Percentiles rank a stretch among this genome's conserved stretches.
Evolutionary conservation across 1,284 basidiomycete genomes (phyloP).

Genomic region (Coriolopsis trogii): DNA sequence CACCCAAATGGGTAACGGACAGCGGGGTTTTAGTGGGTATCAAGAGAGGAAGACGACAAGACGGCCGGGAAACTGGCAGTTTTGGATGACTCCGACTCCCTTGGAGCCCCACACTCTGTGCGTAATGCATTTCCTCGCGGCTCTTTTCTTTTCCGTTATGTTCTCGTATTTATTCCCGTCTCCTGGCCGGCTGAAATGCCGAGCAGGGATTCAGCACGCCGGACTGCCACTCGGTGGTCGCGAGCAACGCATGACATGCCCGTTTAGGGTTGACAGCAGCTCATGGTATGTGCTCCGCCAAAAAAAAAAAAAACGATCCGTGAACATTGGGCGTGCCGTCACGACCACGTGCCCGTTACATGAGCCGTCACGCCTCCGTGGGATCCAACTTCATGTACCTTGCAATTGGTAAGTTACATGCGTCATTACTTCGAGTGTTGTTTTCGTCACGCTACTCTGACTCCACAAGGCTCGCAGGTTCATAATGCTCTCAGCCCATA

Average conservation of each 20-base stretch:
- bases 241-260: not conserved
- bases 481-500: no score
- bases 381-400: no score
- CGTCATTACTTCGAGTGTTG: no score
- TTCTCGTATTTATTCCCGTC: not conserved
- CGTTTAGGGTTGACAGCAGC: not conserved
- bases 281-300: not conserved
- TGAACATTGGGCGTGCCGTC: no score
- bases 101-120: conserved; percentile 19
- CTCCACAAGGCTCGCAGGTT: no score
- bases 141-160: no score
- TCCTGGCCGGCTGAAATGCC: no score
- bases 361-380: no score
- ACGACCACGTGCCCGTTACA: no score
- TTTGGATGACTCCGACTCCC: not conserved
- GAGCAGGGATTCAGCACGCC: conserved; percentile 3
- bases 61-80: not conserved
- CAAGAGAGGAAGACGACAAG: conserved; percentile 7
- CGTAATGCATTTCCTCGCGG: conserved; percentile 21
- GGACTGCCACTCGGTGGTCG: not conserved
- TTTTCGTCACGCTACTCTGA: no score
- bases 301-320: no score
- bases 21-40: conserved; percentile 32
- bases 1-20: conserved; percentile 5
- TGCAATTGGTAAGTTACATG: no score